Evolutionary conservation across 2,329 filamentous ascomycete genomes (phyloP).

Genomic region (Aspergillus alliaceus): DNA sequence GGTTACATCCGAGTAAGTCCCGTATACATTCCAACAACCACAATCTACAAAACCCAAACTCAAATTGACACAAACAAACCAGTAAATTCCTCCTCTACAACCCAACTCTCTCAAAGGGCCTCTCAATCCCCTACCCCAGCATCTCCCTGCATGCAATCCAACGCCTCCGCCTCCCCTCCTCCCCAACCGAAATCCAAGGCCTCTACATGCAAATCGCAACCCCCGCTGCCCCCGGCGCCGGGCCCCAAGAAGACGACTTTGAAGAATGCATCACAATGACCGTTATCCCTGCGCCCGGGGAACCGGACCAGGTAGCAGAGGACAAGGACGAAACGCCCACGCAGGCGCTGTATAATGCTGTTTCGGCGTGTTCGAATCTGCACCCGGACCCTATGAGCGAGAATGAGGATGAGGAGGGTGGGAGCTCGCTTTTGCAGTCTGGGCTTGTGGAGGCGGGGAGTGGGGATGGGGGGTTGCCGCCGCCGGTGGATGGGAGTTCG

Average conservation of each 20-base stretch:
- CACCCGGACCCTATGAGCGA: conserved; percentile 47
- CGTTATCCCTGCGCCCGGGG: conserved; percentile 37
- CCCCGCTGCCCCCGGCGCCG: conserved; percentile 16
- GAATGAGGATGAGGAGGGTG: conserved; percentile 37
- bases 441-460: conserved; percentile 38
- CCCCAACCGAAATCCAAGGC: conserved; percentile 38
- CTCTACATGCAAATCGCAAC: conserved; percentile 50
- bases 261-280: conserved; percentile 46
- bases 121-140: conserved; percentile 49
- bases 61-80: background rate
- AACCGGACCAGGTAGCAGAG: conserved; percentile 17
- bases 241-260: conserved; percentile 37
- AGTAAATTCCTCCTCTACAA: conserved; percentile 49
- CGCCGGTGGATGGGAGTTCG: conserved; percentile 49
- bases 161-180: conserved; percentile 38
- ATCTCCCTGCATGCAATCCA: conserved; percentile 52
- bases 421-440: conserved; percentile 33
- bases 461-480: conserved; percentile 42
- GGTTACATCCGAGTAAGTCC: conserved; percentile 51
- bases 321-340: conserved; percentile 39
- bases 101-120: conserved; percentile 31
- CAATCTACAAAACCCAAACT: background rate
- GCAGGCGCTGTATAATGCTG: conserved; percentile 44
- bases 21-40: too few relatives aligned
- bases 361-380: conserved; percentile 50